Conservation (phyloP, 208 protist genomes). For the Wallacemonas sp. region DNA sequence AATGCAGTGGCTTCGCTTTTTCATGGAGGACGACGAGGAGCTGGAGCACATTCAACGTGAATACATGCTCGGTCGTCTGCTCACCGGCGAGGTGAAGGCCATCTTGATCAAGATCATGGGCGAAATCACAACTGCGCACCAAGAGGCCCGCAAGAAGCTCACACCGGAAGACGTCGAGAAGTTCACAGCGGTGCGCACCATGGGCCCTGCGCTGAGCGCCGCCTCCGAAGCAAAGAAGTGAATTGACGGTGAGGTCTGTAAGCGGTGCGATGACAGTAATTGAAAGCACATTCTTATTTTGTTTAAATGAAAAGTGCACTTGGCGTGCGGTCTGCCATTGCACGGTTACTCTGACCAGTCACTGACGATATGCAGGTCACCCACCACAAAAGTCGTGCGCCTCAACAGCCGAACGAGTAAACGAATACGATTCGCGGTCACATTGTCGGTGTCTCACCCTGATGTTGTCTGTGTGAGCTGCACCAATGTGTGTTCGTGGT, state of each 20-base stretch:
- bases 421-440: no score
- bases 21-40: conserved; percentile 97
- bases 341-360: no score
- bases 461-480: no score
- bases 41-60: conserved; percentile 80
- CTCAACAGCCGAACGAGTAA: no score
- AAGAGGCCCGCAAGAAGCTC: conserved; percentile 83
- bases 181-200: conserved; percentile 60
- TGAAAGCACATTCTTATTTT: no score
- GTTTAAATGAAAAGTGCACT: no score
- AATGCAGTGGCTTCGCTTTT: conserved; percentile 98
- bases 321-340: no score
- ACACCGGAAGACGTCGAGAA: conserved; percentile 88
- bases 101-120: conserved; percentile 91
- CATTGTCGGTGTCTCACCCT: no score
- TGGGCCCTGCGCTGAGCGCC: conserved; percentile 70
- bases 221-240: conserved; percentile 10
- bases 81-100: conserved; percentile 97
- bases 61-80: conserved; percentile 95
- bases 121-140: conserved; percentile 86
- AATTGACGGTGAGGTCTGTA: neutral
- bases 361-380: no score
- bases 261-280: no score
- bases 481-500: no score
- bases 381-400: no score